Percentiles rank a stretch among this genome's conserved stretches.
phyloP scores from a whole-genome alignment of 2,329 filamentous ascomycete species.

The Beauveria brongniartii region DNA sequence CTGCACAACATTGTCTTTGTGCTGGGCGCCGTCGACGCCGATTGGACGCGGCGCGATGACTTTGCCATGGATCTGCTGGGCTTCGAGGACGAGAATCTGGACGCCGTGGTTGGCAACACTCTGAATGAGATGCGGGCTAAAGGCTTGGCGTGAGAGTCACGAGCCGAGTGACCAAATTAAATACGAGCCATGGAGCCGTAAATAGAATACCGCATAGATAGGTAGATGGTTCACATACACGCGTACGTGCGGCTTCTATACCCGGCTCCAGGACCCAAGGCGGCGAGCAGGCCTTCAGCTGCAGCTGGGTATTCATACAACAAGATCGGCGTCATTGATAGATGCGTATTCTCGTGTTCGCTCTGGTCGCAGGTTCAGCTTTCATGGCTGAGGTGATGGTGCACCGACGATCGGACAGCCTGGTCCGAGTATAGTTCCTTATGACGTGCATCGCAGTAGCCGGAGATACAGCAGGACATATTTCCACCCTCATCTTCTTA shows the following conservation, averaged over 20 bases:
- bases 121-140: constrained; percentile 19
- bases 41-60: constrained; percentile 36
- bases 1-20: constrained; percentile 43
- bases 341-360: background rate
- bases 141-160: background rate
- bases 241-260: background rate
- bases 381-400: background rate
- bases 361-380: background rate
- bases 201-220: background rate
- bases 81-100: constrained; percentile 37
- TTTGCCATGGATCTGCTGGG: constrained; percentile 41
- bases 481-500: background rate
- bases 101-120: constrained; percentile 30
- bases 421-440: background rate
- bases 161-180: background rate
- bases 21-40: constrained; percentile 37
- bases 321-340: background rate
- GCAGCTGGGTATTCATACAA: background rate
- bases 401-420: background rate
- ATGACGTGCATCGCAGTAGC: background rate
- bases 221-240: background rate
- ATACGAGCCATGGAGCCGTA: background rate
- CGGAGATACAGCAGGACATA: background rate
- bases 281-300: background rate
- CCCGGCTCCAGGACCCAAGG: background rate